phyloP scores from a whole-genome alignment of 805 yeast genomes.

The Starmerella stigmatis region DNA sequence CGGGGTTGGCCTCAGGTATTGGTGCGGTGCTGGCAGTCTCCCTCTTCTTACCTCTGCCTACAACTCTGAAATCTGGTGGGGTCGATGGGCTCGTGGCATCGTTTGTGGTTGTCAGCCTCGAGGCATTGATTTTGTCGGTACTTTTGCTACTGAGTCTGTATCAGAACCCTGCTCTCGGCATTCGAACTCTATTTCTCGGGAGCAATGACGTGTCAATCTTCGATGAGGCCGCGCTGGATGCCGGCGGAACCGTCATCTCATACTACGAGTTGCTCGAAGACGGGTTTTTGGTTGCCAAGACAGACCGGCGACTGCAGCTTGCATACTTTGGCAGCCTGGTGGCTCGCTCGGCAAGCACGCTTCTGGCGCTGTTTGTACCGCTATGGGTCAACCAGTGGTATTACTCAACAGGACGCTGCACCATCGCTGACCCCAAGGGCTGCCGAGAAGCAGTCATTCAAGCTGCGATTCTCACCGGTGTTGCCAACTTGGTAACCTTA shows the following conservation, averaged over 20 bases:
- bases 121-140: constrained; percentile 25
- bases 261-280: constrained; percentile 37
- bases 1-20: constrained; percentile 35
- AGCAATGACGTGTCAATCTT: constrained; percentile 22
- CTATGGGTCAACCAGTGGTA: constrained; percentile 50
- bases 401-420: constrained; percentile 42
- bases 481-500: constrained; percentile 48
- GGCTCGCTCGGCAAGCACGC: constrained; percentile 53
- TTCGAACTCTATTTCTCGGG: constrained; percentile 28
- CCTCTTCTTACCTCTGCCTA: constrained; percentile 51
- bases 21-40: constrained; percentile 51
- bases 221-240: constrained; percentile 28
- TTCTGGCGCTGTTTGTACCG: constrained; percentile 52
- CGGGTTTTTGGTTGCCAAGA: constrained; percentile 41
- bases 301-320: constrained; percentile 40
- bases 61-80: constrained; percentile 35
- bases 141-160: constrained; percentile 38
- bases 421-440: constrained; percentile 27
- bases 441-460: constrained; percentile 56
- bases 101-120: constrained; percentile 33
- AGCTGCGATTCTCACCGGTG: constrained; percentile 60
- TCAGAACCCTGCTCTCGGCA: constrained; percentile 33
- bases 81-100: constrained; percentile 27
- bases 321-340: constrained; percentile 55
- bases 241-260: constrained; percentile 18